Evolutionary conservation across 306 rosid genomes (phyloP).

Genomic region (Rosa persica): DNA sequence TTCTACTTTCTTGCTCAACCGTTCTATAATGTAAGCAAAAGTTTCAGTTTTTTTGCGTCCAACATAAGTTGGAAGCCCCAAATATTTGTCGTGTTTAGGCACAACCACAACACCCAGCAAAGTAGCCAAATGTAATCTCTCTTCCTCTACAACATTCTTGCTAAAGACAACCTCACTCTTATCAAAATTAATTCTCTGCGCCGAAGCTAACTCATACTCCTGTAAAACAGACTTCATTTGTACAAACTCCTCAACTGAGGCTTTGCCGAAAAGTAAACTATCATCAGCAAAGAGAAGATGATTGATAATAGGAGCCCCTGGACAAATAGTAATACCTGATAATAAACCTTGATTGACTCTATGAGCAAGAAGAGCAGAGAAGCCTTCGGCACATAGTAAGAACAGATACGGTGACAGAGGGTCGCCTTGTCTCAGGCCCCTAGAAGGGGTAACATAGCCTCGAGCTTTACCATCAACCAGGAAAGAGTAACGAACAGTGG

Average conservation of each 20-base stretch:
- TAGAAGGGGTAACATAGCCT: not conserved
- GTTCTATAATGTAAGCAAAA: not conserved
- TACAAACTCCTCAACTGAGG: not conserved
- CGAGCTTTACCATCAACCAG: not conserved
- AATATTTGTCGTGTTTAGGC: not conserved
- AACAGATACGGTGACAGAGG: not conserved
- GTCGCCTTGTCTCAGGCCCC: not conserved
- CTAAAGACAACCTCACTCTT: not conserved
- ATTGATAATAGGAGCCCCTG: not conserved
- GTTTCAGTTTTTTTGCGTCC: not conserved
- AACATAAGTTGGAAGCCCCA: not conserved
- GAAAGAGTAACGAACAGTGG: not conserved
- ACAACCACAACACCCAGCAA: not conserved
- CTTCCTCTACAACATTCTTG: not conserved
- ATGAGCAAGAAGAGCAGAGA: not conserved
- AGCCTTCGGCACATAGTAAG: not conserved
- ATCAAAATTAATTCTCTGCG: not conserved
- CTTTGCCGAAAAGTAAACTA: too few relatives aligned
- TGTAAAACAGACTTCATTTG: not conserved
- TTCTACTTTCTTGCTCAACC: not conserved
- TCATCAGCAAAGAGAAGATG: not conserved
- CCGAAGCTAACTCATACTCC: not conserved
- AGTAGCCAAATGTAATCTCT: fast-evolving
- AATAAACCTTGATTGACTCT: fast-evolving
- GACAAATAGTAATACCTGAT: not conserved